Evolutionary conservation across 2,329 filamentous ascomycete species (phyloP), one percentile per base, ranked within the genome.

Genomic region (Dryadomyces quercivorus): DNA sequence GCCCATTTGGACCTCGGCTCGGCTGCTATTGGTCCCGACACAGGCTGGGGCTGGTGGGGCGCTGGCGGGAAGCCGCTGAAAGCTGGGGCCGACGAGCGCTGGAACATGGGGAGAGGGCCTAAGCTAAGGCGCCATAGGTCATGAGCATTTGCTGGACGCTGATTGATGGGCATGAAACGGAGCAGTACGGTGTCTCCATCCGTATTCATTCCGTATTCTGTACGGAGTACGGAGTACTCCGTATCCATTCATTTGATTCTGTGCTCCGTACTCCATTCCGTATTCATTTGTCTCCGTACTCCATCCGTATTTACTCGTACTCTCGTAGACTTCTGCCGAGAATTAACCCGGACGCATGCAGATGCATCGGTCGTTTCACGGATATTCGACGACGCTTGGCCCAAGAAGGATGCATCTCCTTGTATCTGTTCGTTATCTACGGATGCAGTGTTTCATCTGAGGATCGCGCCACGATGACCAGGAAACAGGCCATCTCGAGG

Each of bases 81-180:
- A 40, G 36, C 36, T 40, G 36, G 36, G 36, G 36, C 36, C 36
- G 36, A 40, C 36, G 31, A 5, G 16, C 34, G 21, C 13, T 34
- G 16, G 10, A 16, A 18, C 15, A 6, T 5, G 40, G 26, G 38
- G n/a, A 20, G 44, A 15, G 9, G 13, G 21, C 40, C 18, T 31
- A 45, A 45, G 51, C 26, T 50, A 45, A 38, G 46, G 45, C 31
- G 38, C n/a, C 40, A 21, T 31, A 31, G 34, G 55, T 52, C 18
- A 31, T 15, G 31, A 38, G n/a, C 51, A 26, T 54, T 57, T 38
- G 53, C 50, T 51, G 43, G 18, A 53, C 48, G 40, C 53, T 57
- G 56, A 57, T 53, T 48, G 50, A 52, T 46, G 20, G 20, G n/a
- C n/a, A n/a, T n/a, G n/a, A n/a, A n/a, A n/a, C n/a, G n/a, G n/a